These are phyloP conservation scores for Heterotrichella gracilis DNA, from an alignment of 352 stramenopile species.

Conservation along the genomic window DNA sequence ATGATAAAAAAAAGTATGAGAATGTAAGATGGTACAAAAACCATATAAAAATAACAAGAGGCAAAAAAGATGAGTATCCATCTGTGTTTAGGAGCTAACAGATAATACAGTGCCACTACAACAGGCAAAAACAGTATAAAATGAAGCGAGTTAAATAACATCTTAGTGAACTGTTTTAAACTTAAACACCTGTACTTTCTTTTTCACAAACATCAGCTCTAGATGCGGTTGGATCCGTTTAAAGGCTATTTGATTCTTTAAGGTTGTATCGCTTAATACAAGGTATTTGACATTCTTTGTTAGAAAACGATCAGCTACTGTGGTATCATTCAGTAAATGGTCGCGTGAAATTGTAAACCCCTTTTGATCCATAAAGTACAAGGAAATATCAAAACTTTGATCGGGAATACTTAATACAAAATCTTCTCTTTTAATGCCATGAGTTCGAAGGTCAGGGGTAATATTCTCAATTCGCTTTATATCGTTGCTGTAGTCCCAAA, in stretches of 20 bases:
- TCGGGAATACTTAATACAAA: background rate
- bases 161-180: slow-evolving; percentile 12
- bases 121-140: slow-evolving; percentile 11
- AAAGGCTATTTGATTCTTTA: background rate
- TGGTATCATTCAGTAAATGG: background rate
- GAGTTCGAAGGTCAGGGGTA: background rate
- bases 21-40: background rate
- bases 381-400: slow-evolving; percentile 10
- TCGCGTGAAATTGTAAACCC: background rate
- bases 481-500: background rate
- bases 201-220: background rate
- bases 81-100: background rate
- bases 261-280: background rate
- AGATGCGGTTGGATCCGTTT: background rate
- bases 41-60: slow-evolving; percentile 12
- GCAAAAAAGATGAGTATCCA: slow-evolving; percentile 11
- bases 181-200: slow-evolving; percentile 3
- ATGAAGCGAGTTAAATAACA: slow-evolving; percentile 13
- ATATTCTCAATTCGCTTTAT: background rate
- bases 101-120: background rate
- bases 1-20: slow-evolving; percentile 13
- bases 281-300: background rate
- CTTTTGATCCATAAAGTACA: slow-evolving; percentile 12
- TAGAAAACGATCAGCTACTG: background rate
- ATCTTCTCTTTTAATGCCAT: slow-evolving; percentile 32